phyloP scores from a whole-genome alignment of 2,329 filamentous ascomycete genomes.

The Boeremia lycopersici region DNA sequence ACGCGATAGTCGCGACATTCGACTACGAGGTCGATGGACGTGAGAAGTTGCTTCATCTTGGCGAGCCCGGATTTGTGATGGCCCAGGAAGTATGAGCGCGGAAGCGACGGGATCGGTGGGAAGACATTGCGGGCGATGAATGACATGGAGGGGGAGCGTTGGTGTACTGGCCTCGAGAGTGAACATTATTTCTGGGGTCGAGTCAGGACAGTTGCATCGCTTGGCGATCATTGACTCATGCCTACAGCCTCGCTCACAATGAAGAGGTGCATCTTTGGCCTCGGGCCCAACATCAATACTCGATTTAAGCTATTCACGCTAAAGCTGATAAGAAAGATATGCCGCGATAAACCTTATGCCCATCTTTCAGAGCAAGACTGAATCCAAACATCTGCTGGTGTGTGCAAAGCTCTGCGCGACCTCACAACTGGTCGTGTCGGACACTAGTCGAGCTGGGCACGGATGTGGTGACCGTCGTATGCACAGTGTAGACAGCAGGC shows the following conservation, averaged over 20 bases:
- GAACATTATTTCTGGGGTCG: slow-evolving; percentile 1
- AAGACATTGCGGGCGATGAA: slow-evolving; percentile 77
- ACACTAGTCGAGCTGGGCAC: neutral
- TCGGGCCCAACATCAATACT: slow-evolving; percentile 18
- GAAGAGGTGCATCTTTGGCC: slow-evolving; percentile 4
- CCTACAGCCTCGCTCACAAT: neutral
- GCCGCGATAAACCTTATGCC: neutral
- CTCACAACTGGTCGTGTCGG: slow-evolving; percentile 9
- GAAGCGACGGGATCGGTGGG: slow-evolving; percentile 74
- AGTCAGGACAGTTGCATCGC: neutral
- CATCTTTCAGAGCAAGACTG: neutral
- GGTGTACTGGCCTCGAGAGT: neutral
- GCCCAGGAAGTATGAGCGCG: slow-evolving; percentile 90
- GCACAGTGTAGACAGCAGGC: neutral
- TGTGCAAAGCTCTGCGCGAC: neutral
- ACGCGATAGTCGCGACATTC: slow-evolving; percentile 95
- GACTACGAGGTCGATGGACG: slow-evolving; percentile 83
- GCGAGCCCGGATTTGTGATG: slow-evolving; percentile 84
- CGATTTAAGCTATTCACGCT: slow-evolving; percentile 14
- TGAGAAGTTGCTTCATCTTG: slow-evolving; percentile 81
- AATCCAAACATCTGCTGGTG: neutral
- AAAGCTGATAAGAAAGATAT: slow-evolving; percentile 7
- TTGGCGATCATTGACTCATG: slow-evolving; percentile 16
- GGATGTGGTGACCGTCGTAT: neutral
- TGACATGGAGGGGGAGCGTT: slow-evolving; percentile 36